phyloP scores from a whole-genome alignment of 306 rosid genomes.

The Castanea crenata region DNA sequence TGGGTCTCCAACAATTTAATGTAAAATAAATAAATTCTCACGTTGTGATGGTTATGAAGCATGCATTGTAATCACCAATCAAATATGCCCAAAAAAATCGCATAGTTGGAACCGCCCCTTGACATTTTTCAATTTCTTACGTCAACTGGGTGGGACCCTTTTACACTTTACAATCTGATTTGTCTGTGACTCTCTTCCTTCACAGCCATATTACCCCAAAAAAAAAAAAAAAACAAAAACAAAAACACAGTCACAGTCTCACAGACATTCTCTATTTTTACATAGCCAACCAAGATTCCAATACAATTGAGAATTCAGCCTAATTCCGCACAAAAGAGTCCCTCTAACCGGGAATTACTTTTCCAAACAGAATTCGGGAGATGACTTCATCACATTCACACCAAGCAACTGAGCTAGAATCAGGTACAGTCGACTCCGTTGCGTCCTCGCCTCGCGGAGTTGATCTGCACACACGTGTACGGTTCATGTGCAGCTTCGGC shows the following conservation, averaged over 20 bases:
- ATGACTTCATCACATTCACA: conserved; percentile 65
- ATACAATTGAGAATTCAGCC: background rate
- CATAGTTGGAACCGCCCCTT: background rate
- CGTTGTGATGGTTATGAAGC: background rate
- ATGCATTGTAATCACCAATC: background rate
- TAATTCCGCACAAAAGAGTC: no score
- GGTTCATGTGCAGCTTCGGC: conserved; percentile 98
- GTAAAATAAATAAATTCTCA: background rate
- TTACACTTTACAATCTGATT: background rate
- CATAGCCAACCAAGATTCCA: background rate
- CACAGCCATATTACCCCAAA: background rate
- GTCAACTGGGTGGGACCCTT: background rate
- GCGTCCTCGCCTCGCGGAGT: conserved; percentile 67
- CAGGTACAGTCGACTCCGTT: conserved; percentile 55
- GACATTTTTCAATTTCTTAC: background rate
- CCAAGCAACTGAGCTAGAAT: conserved; percentile 50
- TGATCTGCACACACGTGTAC: conserved; percentile 50
- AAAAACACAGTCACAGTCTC: background rate
- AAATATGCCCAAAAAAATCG: background rate
- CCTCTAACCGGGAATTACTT: no score
- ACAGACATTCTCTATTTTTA: background rate
- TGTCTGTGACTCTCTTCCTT: no score
- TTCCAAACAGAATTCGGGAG: background rate
- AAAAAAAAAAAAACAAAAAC: background rate
- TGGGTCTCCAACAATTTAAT: background rate